Evolutionary conservation across 2,329 filamentous ascomycete species (phyloP), one percentile per base, ranked within the genome.

Genomic region (Falciphora oryzae): DNA sequence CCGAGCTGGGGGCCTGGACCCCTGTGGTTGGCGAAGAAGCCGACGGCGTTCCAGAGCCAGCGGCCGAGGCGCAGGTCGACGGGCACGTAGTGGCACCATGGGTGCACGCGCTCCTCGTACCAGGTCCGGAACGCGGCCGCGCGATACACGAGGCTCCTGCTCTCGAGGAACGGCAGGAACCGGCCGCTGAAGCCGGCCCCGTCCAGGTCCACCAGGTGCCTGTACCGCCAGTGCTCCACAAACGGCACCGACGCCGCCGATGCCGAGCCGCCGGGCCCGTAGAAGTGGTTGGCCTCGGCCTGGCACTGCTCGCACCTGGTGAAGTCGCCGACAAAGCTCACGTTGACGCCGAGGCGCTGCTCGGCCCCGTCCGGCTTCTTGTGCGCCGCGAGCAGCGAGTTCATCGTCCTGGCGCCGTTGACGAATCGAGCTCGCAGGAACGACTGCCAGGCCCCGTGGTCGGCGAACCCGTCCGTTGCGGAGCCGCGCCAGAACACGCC

Each of bases 71-170:
- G 68, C 13, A 75, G 79, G 69, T 88, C 85, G 68, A 89, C 78
- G 0, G 87, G 87, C 0, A 89, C 79, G 68, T 86, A 89, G 72
- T 89, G 87, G 28, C 78, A 75, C 87, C 87, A 90, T 0, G 83
- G 79, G 18, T 85, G 77, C 2, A 89, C 73, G 2, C 87, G 79
- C 44, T 82, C 79, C 68, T 88, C 86, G 69, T 87, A 86, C 87
- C 87, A 90, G 65, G 88, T 86, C 29, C 80, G 78, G 71, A 87
- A 89, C 29, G 88, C 76, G 2, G 84, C 86, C 0, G 83, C 81
- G 67, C 87, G 86, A 71, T 89, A 81, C 0, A 83, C 82, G 2
- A 87, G 72, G 4, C 79, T 83, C 1, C 74, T 79, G 16, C 78
- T 82, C 18, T 77, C 74, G 16, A 89, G 72, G 68, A 87, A 86